These are phyloP conservation scores for Metschnikowia similis DNA, from an alignment of 805 yeast genomes.

Conservation along the genomic window DNA sequence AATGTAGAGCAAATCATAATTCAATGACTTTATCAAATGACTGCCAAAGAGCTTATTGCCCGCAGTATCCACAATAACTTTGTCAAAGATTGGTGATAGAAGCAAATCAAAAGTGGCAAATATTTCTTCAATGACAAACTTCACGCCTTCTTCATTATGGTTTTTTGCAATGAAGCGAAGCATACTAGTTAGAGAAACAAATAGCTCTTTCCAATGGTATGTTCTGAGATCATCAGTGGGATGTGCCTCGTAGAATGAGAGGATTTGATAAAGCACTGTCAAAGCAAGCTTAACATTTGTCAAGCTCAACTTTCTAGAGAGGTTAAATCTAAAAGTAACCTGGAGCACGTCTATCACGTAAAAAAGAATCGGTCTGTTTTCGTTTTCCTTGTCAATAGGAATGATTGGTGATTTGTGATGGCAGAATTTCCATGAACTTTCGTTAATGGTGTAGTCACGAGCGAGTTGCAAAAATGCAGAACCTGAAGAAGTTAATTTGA, in stretches of 20 bases:
- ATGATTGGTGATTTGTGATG: conserved; percentile 37
- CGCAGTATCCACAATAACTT: conserved; percentile 13
- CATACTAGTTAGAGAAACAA: conserved; percentile 25
- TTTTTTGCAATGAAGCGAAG: conserved; percentile 22
- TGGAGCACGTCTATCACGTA: conserved; percentile 18
- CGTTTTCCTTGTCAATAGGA: conserved; percentile 16
- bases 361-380: conserved; percentile 26
- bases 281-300: conserved; percentile 27
- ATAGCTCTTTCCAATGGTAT: conserved; percentile 36
- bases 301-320: conserved; percentile 32
- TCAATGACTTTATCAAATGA: conserved; percentile 22
- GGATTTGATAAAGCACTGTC: conserved; percentile 24
- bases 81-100: conserved; percentile 18
- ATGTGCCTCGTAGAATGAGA: conserved; percentile 16
- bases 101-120: conserved; percentile 14
- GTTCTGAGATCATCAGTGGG: conserved; percentile 15
- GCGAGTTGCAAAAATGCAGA: neutral
- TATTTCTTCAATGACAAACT: conserved; percentile 16
- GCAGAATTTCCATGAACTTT: conserved; percentile 39
- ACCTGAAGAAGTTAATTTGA: conserved; percentile 21
- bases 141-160: conserved; percentile 17
- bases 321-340: conserved; percentile 29
- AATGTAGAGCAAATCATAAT: conserved; percentile 28
- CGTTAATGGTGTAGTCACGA: conserved; percentile 22
- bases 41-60: conserved; percentile 15